Evolutionary conservation across 2,329 filamentous ascomycete species (phyloP), one percentile per base, ranked within the genome.

Genomic region (Ceratocystis cubensis): DNA sequence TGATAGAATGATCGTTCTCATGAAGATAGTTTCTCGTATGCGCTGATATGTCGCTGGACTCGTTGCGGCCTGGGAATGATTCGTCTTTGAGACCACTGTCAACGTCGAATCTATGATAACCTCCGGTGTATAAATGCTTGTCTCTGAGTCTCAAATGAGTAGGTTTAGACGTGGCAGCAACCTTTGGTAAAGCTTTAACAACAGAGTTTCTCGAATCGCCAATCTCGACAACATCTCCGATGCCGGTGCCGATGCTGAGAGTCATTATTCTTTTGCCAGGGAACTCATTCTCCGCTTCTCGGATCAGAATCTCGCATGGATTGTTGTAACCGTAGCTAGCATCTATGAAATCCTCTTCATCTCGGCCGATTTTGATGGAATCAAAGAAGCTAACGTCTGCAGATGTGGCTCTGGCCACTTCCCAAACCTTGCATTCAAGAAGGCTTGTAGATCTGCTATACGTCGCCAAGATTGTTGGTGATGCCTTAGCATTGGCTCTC

Each of bases 171-270:
- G 17, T 22, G 46, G 17, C 22, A 7, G 2, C 46, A 7, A 50
- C 8, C 7, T 17, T 20, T n/a, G 17, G 17, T 10, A 45, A 7
- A 17, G n/a, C 17, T n/a, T 50, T 50, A 13, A 2, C 10, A 45
- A 17, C 17, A 17, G 3, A 10, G 0, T 3, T 3, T 8, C n/a
- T 30, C 68, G 61, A 65, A 20, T 70, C 61, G 2, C 64, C 62
- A 50, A 73, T 69, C 0, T 37, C 45, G 15, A 71, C 69, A 13
- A 71, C 68, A 7, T 69, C 41, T 7, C 71, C 70, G 5, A 72
- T 66, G 1, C 72, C 72, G 0, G 73, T 73, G 6, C 73, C 71
- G 28, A 73, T 71, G 48, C 72, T 73, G 1, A 73, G 68, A 25
- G 73, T 41, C 8, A 64, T 70, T 5, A 59, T 17, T 33, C 30